Percentiles rank a stretch among this genome's conserved stretches.
Conservation (phyloP, 805 yeast species). For the Yarrowia sp. region DNA sequence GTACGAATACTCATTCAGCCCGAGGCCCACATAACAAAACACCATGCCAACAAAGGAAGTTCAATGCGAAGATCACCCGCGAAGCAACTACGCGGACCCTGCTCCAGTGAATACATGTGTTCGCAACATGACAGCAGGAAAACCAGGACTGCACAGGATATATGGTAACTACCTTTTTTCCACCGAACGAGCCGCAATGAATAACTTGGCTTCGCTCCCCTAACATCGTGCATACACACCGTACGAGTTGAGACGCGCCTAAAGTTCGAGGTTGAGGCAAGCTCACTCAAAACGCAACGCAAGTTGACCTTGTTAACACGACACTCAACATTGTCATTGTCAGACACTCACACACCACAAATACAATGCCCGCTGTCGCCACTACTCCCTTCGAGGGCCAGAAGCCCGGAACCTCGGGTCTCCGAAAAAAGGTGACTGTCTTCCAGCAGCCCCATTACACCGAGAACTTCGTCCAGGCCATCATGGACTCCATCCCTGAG, state of each 20-base stretch:
- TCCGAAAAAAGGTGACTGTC: conserved; percentile 83
- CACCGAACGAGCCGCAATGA: background rate
- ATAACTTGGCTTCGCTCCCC: background rate
- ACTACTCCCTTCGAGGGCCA: conserved; percentile 85
- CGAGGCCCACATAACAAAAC: too few species aligned
- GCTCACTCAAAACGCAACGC: background rate
- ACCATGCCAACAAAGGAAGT: background rate
- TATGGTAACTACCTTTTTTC: background rate
- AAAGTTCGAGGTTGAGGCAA: background rate
- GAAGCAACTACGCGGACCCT: background rate
- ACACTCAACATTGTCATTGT: background rate
- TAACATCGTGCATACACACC: conserved; percentile 19
- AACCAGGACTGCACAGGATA: too few species aligned
- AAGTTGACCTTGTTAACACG: background rate
- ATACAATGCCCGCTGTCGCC: conserved; percentile 39
- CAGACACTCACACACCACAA: background rate
- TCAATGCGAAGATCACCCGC: background rate
- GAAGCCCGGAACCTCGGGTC: conserved; percentile 97
- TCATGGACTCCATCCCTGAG: conserved; percentile 84
- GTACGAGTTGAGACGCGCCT: conserved; percentile 8
- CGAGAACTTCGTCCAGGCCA: conserved; percentile 89
- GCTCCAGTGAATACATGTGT: background rate
- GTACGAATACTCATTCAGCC: too few species aligned
- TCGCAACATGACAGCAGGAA: too few species aligned
- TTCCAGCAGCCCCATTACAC: conserved; percentile 79